These are phyloP conservation scores for Ascochyta pisi DNA, from an alignment of 2,329 filamentous ascomycete species.

Conservation along the genomic window DNA sequence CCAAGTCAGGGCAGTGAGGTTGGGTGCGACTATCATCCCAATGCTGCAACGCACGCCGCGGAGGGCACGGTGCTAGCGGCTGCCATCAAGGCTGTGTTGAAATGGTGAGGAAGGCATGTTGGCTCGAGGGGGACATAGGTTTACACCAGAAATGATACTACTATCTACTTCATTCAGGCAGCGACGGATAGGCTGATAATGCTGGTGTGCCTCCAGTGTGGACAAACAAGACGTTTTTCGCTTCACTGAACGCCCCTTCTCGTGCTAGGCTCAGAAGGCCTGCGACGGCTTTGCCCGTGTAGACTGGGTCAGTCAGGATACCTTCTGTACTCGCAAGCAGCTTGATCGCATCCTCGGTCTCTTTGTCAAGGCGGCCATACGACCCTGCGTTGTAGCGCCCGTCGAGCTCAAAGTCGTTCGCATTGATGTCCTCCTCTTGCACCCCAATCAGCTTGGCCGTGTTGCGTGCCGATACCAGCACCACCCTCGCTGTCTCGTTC, in stretches of 20 bases:
- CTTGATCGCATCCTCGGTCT: constrained; percentile 5
- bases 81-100: constrained; percentile 30
- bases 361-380: constrained; percentile 6
- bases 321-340: constrained; percentile 8
- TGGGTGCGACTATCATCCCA: constrained; percentile 55
- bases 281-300: constrained; percentile 14
- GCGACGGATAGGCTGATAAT: constrained; percentile 7
- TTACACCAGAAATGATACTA: too few species aligned
- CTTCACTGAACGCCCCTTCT: constrained; percentile 2
- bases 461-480: not conserved
- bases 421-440: not conserved
- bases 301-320: constrained; percentile 12
- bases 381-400: constrained; percentile 5
- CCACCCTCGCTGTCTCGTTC: constrained; percentile 5
- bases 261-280: constrained; percentile 2
- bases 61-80: constrained; percentile 46
- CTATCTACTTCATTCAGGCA: not conserved
- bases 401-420: constrained; percentile 8
- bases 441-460: constrained; percentile 5
- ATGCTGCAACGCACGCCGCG: constrained; percentile 47
- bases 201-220: constrained; percentile 12
- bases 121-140: too few species aligned
- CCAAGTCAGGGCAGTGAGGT: constrained; percentile 51
- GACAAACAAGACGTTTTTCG: constrained; percentile 9
- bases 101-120: constrained; percentile 22